A percentile compares a stretch with the other conserved stretches of the same genome.
Evolutionary conservation across 2,329 filamentous ascomycete genomes (phyloP).

Genomic region (Colletotrichum liriopes): DNA sequence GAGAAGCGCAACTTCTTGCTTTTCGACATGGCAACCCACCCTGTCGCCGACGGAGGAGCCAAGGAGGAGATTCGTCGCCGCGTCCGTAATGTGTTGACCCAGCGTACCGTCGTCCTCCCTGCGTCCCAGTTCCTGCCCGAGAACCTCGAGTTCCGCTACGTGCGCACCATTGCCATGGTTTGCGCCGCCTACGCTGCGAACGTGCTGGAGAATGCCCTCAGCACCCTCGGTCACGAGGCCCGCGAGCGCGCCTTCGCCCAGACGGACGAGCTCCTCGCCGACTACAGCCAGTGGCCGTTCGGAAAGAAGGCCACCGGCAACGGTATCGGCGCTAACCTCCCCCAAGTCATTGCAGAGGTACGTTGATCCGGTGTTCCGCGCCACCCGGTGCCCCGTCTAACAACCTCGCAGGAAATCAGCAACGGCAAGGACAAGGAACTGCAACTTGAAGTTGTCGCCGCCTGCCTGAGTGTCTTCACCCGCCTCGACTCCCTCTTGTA

Average conservation of each 20-base stretch:
- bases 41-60: conserved; percentile 94
- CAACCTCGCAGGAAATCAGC: conserved; percentile 77
- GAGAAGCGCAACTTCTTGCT: conserved; percentile 99
- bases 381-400: conserved; percentile 32
- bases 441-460: conserved; percentile 96
- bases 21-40: conserved; percentile 99
- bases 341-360: conserved; percentile 86
- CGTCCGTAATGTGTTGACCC: conserved; percentile 92
- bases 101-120: conserved; percentile 92
- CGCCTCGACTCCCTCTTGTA: conserved; percentile 95
- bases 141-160: conserved; percentile 92
- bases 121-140: conserved; percentile 92
- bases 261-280: conserved; percentile 94
- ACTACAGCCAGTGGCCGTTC: conserved; percentile 99
- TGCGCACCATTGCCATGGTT: conserved; percentile 94
- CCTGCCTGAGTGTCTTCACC: conserved; percentile 97
- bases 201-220: conserved; percentile 97
- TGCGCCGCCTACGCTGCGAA: conserved; percentile 98
- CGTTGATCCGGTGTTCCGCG: conserved; percentile 42
- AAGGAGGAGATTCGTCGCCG: conserved; percentile 97
- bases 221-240: conserved; percentile 93
- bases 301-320: conserved; percentile 84
- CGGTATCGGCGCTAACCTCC: conserved; percentile 93
- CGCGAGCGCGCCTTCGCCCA: conserved; percentile 95
- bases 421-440: conserved; percentile 93